These are phyloP conservation scores for Pseudocercospora pini-densiflorae DNA, from an alignment of 2,329 filamentous ascomycete species.

Conservation along the genomic window DNA sequence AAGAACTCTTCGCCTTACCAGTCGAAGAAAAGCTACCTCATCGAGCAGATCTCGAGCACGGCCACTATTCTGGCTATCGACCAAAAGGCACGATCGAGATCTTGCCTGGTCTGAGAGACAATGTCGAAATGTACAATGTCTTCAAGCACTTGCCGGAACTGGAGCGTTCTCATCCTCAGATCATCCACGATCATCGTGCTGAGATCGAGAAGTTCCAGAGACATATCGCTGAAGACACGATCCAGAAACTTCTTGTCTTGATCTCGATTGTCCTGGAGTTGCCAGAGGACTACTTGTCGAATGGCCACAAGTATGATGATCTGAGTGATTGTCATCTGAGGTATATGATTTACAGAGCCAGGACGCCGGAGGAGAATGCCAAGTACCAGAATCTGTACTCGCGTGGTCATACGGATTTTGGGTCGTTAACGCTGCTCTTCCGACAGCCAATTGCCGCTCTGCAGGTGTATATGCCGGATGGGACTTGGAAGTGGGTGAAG, in stretches of 20 bases:
- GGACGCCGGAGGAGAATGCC: conserved; percentile 36
- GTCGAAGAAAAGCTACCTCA: conserved; percentile 64
- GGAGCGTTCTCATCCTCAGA: conserved; percentile 32
- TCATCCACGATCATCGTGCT: conserved; percentile 53
- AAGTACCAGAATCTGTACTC: conserved; percentile 37
- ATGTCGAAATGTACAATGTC: conserved; percentile 63
- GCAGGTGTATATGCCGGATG: conserved; percentile 43
- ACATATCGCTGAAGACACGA: conserved; percentile 58
- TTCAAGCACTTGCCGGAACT: conserved; percentile 52
- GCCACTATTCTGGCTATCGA: conserved; percentile 40
- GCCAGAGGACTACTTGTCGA: conserved; percentile 61
- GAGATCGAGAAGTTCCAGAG: conserved; percentile 62
- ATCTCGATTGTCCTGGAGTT: conserved; percentile 66
- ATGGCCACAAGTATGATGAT: conserved; percentile 62
- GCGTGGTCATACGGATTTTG: conserved; percentile 50
- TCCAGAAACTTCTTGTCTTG: conserved; percentile 61
- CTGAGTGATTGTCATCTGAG: conserved; percentile 42
- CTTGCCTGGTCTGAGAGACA: conserved; percentile 47
- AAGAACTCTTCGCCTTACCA: conserved; percentile 61
- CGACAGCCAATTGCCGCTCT: conserved; percentile 49
- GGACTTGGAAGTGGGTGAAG: conserved; percentile 49
- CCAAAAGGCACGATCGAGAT: conserved; percentile 30
- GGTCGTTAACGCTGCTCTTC: conserved; percentile 49
- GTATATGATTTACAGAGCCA: conserved; percentile 38
- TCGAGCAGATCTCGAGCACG: conserved; percentile 40